Evolutionary conservation across 169 alveolate species (phyloP), one percentile per base, ranked within the genome.

Genomic region (Cryptosporidium ubiquitum): DNA sequence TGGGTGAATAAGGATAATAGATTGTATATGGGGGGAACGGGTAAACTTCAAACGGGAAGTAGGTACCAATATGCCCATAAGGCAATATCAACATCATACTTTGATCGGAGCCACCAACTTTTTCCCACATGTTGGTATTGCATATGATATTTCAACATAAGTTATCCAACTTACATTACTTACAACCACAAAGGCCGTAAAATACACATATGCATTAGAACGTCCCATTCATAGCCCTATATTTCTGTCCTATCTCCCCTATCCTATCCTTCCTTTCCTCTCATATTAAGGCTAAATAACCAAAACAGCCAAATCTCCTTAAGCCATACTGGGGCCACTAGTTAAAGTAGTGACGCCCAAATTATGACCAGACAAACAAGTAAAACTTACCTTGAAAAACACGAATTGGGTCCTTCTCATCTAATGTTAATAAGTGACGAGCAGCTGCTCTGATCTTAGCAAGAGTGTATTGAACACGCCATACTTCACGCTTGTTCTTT

Each of bases 401-500:
- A 70, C 99, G 95, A 85, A 96, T 96, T 52, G 97, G 96, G 91
- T 97, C 99, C 92, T 95, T 96, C 85, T 95, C 99, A 44, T 98
- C 99, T 69, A 98, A 95, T 86, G 99, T 98, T 89, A 98, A 96
- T 85, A 98, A 95, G 91, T 97, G 97, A 93, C 99, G 98, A 39
- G 99, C 99, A 42, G 99, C 99, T 42, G 99, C 96, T 91, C 99
- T 97, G 91, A 98, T 97, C 95, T 98, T 98, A 58, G 99, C 98
- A 71, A 98, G 96, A 52, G 98, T 96, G 84, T 96, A 97, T 94
- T 98, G 98, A 69, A 98, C 99, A 91, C 99, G 94, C 99, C 99
- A 97, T 84, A 97, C 99, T 93, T 98, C 99, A 86, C 99, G 97
- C 97, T 98, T 98, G 96, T 98, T 98, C 95, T 97, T 98, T 70